A percentile compares a stretch with the other conserved stretches of the same genome.
Conservation (phyloP, 805 yeast genomes). For the Cyberlindnera xylosilytica region DNA sequence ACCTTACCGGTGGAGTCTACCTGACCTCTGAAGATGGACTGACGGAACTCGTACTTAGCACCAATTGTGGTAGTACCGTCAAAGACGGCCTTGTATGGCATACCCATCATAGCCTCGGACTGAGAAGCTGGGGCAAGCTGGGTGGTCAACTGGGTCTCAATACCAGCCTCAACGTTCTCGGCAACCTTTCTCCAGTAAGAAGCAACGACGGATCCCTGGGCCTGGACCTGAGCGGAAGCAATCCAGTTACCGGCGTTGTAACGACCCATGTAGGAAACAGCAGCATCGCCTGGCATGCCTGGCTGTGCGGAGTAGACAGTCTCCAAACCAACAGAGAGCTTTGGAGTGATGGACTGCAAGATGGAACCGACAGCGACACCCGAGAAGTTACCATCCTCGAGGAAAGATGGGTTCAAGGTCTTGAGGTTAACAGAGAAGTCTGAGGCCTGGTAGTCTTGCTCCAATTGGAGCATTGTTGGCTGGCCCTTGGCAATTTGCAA, state of each 20-base stretch:
- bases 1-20: slow-evolving; percentile 90
- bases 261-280: slow-evolving; percentile 85
- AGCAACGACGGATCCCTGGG: slow-evolving; percentile 84
- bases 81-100: slow-evolving; percentile 77
- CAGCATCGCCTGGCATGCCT: slow-evolving; percentile 83
- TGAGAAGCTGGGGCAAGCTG: slow-evolving; percentile 64
- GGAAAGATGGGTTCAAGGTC: slow-evolving; percentile 81
- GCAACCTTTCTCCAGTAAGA: slow-evolving; percentile 94
- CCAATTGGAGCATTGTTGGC: slow-evolving; percentile 92
- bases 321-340: slow-evolving; percentile 86
- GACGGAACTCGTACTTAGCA: slow-evolving; percentile 97
- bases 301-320: slow-evolving; percentile 81
- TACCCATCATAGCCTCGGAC: slow-evolving; percentile 66
- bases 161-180: slow-evolving; percentile 91
- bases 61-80: slow-evolving; percentile 94
- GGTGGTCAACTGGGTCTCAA: slow-evolving; percentile 81
- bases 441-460: slow-evolving; percentile 89
- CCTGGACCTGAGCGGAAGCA: slow-evolving; percentile 89
- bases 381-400: slow-evolving; percentile 64
- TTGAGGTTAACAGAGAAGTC: slow-evolving; percentile 90
- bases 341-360: slow-evolving; percentile 83
- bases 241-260: slow-evolving; percentile 89
- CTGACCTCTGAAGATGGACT: slow-evolving; percentile 93
- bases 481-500: slow-evolving; percentile 85
- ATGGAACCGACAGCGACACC: slow-evolving; percentile 93